Base-by-base conservation (phyloP, 1,284 basidiomycete species). In the Coriolopsis trogii region DNA sequence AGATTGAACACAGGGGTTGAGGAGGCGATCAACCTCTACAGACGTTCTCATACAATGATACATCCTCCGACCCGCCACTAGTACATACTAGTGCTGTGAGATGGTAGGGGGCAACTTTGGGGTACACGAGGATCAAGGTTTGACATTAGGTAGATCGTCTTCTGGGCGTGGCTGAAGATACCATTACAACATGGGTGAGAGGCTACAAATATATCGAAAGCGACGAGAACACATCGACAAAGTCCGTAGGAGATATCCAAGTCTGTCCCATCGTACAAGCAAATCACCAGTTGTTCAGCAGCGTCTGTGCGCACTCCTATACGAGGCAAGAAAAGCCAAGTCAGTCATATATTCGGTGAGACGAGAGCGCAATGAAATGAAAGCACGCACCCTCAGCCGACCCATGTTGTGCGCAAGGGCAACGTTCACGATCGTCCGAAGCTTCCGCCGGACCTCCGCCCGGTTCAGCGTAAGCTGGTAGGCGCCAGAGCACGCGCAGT, bases 401-500 rank as follows among this genome's bases (percentile, higher is more conserved):
- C 64, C 62, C 45, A 92, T 70, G 58, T 81, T 83, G 67, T 92
- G 87, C 41, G 86, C 81, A n/a, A 82, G 81, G 2, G 89, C 84
- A 20, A 92, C 85, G 65, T 91, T 93, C 36, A 90, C 83, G 51
- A 94, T 84, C 39, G 92, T 93, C 55, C 83, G 77, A 61, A 96
- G 67, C 66, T 81, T 87, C 38, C 85, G 73, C 56, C 81, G 80
- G 51, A 82, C 72, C 51, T 96, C 93, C 29, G 74, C 78, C 62
- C 87, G 88, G 58, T 79, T 86, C 37, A 89, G 63, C 6, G 85
- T 87, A 37, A 89, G 75, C 57, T 85, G 78, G 70, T 89, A 96
- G 4, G 83, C 72, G 15, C 95, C 96, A 6, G 93, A 95, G 69
- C 97, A 99, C 26, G 80, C 77, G 67, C 96, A 98, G 52, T 90